Evolutionary conservation across 768 basidiomycete genomes (phyloP).

Genomic region (Suillus subluteus): DNA sequence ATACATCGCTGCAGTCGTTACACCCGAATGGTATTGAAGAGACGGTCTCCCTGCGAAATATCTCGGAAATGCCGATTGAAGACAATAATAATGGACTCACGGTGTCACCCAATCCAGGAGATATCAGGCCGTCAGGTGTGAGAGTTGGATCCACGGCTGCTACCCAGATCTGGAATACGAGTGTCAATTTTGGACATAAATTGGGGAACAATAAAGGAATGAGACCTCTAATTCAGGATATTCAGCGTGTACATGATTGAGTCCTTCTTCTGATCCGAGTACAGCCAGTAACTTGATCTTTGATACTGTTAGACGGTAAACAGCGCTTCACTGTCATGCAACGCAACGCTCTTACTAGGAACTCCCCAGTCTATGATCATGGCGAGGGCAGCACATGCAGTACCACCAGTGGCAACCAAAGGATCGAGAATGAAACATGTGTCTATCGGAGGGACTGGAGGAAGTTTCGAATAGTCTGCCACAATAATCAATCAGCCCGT

Average conservation of each 20-base stretch:
- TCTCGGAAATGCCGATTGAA: constrained; percentile 7
- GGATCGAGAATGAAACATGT: constrained; percentile 90
- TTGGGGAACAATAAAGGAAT: neutral
- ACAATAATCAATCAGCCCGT: neutral
- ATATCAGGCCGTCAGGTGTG: constrained; percentile 77
- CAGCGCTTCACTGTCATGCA: neutral
- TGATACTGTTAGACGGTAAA: constrained; percentile 43
- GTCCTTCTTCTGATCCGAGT: constrained; percentile 76
- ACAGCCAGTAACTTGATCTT: constrained; percentile 84
- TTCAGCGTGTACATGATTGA: constrained; percentile 62
- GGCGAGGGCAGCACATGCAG: constrained; percentile 81
- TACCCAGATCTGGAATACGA: constrained; percentile 71
- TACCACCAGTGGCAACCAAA: constrained; percentile 92
- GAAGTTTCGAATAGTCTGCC: constrained; percentile 91
- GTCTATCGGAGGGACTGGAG: constrained; percentile 75
- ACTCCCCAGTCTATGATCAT: constrained; percentile 91
- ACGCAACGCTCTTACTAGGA: constrained; percentile 47
- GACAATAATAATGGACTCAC: constrained; percentile 46
- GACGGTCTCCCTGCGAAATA: constrained; percentile 70
- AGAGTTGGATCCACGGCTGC: constrained; percentile 78
- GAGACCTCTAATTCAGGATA: constrained; percentile 82
- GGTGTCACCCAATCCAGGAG: constrained; percentile 90
- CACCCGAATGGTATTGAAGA: constrained; percentile 72
- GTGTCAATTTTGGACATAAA: constrained; percentile 6
- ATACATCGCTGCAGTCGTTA: constrained; percentile 22